Percentiles rank a stretch among this genome's conserved stretches.
Conservation (phyloP, 805 yeast species). For the Torulaspora franciscae region DNA sequence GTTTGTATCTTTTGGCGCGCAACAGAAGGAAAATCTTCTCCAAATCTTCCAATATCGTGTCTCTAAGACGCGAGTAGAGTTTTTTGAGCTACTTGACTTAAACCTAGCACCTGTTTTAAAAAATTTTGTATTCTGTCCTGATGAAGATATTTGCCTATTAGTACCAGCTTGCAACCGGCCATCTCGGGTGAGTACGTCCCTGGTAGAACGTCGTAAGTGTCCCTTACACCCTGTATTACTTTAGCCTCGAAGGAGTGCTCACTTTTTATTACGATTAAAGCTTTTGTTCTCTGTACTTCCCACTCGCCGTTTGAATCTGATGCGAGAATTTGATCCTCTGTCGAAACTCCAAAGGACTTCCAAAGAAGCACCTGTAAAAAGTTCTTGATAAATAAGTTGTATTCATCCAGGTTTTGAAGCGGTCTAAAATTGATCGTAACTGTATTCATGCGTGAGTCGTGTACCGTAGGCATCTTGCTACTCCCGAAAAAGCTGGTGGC, state of each 20-base stretch:
- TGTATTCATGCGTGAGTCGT: slow-evolving; percentile 53
- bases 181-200: slow-evolving; percentile 33
- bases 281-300: slow-evolving; percentile 83
- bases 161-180: slow-evolving; percentile 52
- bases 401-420: slow-evolving; percentile 33
- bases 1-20: slow-evolving; percentile 17
- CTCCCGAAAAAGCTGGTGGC: slow-evolving; percentile 22
- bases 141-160: slow-evolving; percentile 65
- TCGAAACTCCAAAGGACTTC: slow-evolving; percentile 48
- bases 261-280: slow-evolving; percentile 48
- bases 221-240: slow-evolving; percentile 88
- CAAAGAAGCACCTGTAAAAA: slow-evolving; percentile 72
- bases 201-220: slow-evolving; percentile 76
- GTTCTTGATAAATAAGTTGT: slow-evolving; percentile 44
- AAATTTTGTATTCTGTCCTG: slow-evolving; percentile 33
- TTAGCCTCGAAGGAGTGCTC: slow-evolving; percentile 37
- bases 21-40: slow-evolving; percentile 12
- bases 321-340: slow-evolving; percentile 37
- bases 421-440: slow-evolving; percentile 44
- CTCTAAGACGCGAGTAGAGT: slow-evolving; percentile 25
- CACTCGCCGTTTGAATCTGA: slow-evolving; percentile 14
- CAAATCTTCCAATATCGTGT: slow-evolving; percentile 22
- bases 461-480: slow-evolving; percentile 31
- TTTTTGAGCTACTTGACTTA: not conserved
- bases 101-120: slow-evolving; percentile 13